These are phyloP conservation scores for Dothidotthia symphoricarpi DNA, from an alignment of 2,329 filamentous ascomycete genomes.

Conservation along the genomic window DNA sequence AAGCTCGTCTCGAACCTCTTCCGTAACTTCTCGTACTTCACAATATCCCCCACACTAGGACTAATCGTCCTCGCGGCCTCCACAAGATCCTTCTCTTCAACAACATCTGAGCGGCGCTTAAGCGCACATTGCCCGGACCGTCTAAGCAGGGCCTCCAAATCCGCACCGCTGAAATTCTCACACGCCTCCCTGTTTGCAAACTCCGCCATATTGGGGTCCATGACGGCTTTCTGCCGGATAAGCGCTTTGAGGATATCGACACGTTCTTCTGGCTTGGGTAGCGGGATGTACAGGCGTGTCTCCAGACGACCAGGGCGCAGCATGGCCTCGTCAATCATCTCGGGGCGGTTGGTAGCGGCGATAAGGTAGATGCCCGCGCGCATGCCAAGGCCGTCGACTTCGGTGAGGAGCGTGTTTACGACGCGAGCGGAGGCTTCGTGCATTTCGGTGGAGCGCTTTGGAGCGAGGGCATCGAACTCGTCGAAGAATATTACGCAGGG, in stretches of 20 bases:
- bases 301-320: slow-evolving; percentile 86
- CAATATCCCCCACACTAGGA: slow-evolving; percentile 57
- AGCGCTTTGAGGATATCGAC: slow-evolving; percentile 79
- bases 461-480: slow-evolving; percentile 90
- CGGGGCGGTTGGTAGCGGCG: slow-evolving; percentile 89
- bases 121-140: slow-evolving; percentile 60
- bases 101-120: slow-evolving; percentile 45
- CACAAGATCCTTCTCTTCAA: slow-evolving; percentile 51
- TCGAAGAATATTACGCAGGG: slow-evolving; percentile 98
- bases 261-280: slow-evolving; percentile 75
- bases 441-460: slow-evolving; percentile 71
- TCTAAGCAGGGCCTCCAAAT: slow-evolving; percentile 59
- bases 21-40: slow-evolving; percentile 56
- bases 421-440: slow-evolving; percentile 84
- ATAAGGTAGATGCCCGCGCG: slow-evolving; percentile 90
- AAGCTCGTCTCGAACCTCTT: slow-evolving; percentile 45
- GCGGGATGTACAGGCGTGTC: slow-evolving; percentile 82
- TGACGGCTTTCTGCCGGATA: slow-evolving; percentile 48
- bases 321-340: slow-evolving; percentile 96
- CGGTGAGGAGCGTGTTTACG: slow-evolving; percentile 91
- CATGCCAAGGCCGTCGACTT: slow-evolving; percentile 81
- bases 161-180: slow-evolving; percentile 72
- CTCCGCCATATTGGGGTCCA: slow-evolving; percentile 56
- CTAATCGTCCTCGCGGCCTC: slow-evolving; percentile 44
- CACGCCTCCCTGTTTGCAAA: slow-evolving; percentile 67